Percentiles rank a stretch among this genome's conserved stretches.
Conservation (phyloP, 768 basidiomycete genomes). For the Suillus fuscotomentosus region DNA sequence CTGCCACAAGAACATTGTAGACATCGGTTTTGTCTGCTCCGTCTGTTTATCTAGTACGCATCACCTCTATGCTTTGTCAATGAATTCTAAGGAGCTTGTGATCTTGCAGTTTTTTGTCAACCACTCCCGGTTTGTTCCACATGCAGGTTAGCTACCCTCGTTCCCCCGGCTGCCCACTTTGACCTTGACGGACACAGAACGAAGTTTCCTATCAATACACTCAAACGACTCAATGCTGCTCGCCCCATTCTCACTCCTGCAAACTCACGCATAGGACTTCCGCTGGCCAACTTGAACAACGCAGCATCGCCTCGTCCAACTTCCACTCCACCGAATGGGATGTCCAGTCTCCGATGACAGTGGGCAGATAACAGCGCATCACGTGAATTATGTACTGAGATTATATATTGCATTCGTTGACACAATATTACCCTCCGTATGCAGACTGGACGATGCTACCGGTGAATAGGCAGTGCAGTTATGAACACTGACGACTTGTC, state of each 20-base stretch:
- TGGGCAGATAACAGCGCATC: neutral
- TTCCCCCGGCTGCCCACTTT: constrained; percentile 7
- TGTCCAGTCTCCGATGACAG: constrained; percentile 13
- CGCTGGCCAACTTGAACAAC: constrained; percentile 33
- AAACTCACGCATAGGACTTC: constrained; percentile 30
- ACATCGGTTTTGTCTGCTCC: constrained; percentile 98
- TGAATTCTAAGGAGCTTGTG: constrained; percentile 2
- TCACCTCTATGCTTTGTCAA: constrained; percentile 9
- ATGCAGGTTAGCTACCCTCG: constrained; percentile 64
- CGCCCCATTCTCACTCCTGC: constrained; percentile 38
- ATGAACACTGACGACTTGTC: constrained; percentile 51
- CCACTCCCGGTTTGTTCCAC: constrained; percentile 93
- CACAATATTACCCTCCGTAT: neutral
- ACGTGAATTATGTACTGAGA: neutral
- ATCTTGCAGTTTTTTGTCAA: constrained; percentile 79
- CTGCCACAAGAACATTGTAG: constrained; percentile 96
- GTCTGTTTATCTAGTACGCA: constrained; percentile 92
- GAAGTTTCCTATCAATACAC: constrained; percentile 92
- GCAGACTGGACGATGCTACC: constrained; percentile 6
- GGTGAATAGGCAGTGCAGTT: constrained; percentile 45
- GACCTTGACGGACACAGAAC: constrained; percentile 49
- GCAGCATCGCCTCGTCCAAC: constrained; percentile 24
- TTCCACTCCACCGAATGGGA: constrained; percentile 18
- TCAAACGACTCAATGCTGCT: constrained; percentile 74
- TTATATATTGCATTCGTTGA: neutral